Base-by-base conservation (phyloP, 2,329 filamentous ascomycete genomes). In the Fusarium floridanum region DNA sequence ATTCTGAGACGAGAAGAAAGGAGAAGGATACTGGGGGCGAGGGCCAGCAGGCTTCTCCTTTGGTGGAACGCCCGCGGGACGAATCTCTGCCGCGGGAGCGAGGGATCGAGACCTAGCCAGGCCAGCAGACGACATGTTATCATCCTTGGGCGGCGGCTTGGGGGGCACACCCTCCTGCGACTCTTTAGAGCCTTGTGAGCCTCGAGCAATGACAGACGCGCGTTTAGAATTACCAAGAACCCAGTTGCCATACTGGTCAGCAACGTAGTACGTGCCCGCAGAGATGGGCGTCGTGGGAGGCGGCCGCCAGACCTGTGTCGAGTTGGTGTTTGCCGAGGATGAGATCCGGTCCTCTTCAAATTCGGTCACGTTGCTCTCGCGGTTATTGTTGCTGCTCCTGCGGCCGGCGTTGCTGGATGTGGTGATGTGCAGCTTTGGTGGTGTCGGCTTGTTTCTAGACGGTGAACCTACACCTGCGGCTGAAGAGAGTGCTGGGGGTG, bases 181-280 rank as follows among this genome's bases (percentile, higher is more conserved):
- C 55, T 43, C 57, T 61, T 72, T 59, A 59, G 70, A 70, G 36
- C 71, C 72, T 16, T 75, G 73, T 8, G 68, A 68, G 39, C 73
- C 71, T 36, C 80, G 74, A 22, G 77, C 79, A 53, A 79, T 67
- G 59, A 77, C 71, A 39, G 75, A 73, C 20, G 77, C 74, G 39
- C 80, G 80, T 50, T 80, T 80, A 6, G 82, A 73, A 68, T 85
- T 85, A 39, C 84, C 83, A 9, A 89, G 81, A 17, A 88, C 83
- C 88, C 88, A 90, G 76, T 90, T 89, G 1, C 88, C 86, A 72
- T 83, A 83, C 77, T 84, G 86, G 76, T 90, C 88, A 37, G 87
- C 85, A 56, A 89, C 83, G 72, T 88, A 90, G 53, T 85, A 84
- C 1, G 85, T 84, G 3, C 84, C 83, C 1, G 85, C 85, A 3